Conservation (phyloP, 164 flowering plant species). For the Macadamia tetraphylla region DNA sequence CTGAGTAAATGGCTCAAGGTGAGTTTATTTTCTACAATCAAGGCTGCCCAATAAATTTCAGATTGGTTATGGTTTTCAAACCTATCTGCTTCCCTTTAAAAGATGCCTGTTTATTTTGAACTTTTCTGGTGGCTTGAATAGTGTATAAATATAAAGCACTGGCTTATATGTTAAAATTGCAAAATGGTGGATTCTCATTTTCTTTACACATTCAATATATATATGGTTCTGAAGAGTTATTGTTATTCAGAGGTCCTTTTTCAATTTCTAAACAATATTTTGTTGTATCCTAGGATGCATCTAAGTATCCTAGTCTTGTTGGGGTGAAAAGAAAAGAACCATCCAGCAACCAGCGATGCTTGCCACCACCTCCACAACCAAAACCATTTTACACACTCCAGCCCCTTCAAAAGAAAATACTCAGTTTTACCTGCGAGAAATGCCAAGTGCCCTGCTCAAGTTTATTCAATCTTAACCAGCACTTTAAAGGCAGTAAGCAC, state of each 20-base stretch:
- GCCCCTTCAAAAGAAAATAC: background rate
- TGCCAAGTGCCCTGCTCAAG: slow-evolving; percentile 26
- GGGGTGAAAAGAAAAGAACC: slow-evolving; percentile 16
- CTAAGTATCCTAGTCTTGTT: slow-evolving; percentile 1
- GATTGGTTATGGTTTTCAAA: too few species aligned
- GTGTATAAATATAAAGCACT: background rate
- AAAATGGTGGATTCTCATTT: background rate
- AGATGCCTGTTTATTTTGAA: too few species aligned
- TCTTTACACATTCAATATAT: too few species aligned
- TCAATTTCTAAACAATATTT: background rate
- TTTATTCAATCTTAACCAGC: slow-evolving; percentile 15
- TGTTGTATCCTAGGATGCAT: slow-evolving; percentile 4
- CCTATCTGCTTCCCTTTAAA: too few species aligned
- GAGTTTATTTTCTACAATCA: too few species aligned
- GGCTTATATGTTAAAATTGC: background rate
- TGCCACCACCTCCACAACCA: slow-evolving; percentile 5
- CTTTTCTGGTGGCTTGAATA: background rate
- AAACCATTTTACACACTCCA: background rate
- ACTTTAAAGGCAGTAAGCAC: slow-evolving; percentile 20
- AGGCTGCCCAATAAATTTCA: too few species aligned
- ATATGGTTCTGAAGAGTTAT: too few species aligned
- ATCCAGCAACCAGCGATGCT: background rate
- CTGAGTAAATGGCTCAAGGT: too few species aligned
- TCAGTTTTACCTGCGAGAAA: slow-evolving; percentile 11
- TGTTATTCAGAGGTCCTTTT: background rate